Evolutionary conservation across 1,284 basidiomycete genomes (phyloP).

Genomic region (Apiotrichum domesticum): DNA sequence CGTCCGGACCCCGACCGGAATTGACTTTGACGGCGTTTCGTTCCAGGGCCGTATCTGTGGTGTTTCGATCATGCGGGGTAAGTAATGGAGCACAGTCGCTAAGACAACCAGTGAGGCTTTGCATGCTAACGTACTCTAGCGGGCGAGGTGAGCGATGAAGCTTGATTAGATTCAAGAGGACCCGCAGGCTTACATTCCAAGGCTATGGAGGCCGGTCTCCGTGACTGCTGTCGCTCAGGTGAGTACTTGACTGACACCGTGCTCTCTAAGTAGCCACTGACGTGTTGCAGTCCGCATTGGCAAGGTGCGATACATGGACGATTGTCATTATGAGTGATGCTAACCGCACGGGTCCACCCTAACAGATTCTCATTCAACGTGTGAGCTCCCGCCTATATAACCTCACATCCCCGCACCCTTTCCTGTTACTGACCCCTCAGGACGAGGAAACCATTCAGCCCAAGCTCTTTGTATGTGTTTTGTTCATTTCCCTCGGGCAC

Average conservation of each 20-base stretch:
- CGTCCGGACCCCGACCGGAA: slow-evolving; percentile 58
- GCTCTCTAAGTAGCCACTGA: slow-evolving; percentile 7
- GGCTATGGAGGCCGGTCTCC: slow-evolving; percentile 90
- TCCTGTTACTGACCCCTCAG: slow-evolving; percentile 45
- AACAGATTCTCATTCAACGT: slow-evolving; percentile 82
- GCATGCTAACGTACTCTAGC: slow-evolving; percentile 17
- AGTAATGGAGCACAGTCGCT: slow-evolving; percentile 3
- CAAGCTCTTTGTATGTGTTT: slow-evolving; percentile 61
- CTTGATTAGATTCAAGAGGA: neutral
- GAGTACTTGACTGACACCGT: slow-evolving; percentile 21
- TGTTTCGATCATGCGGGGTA: slow-evolving; percentile 74
- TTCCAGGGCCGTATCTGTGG: slow-evolving; percentile 94
- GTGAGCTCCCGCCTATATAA: slow-evolving; percentile 48
- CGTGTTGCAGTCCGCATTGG: slow-evolving; percentile 40
- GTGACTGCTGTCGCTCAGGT: slow-evolving; percentile 72
- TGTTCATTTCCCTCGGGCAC: neutral
- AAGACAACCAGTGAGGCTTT: neutral
- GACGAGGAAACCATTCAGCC: slow-evolving; percentile 87
- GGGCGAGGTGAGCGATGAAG: slow-evolving; percentile 27
- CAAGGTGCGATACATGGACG: slow-evolving; percentile 31
- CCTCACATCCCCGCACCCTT: neutral
- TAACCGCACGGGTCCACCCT: slow-evolving; percentile 19
- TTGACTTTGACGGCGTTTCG: slow-evolving; percentile 75
- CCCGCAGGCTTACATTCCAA: slow-evolving; percentile 35
- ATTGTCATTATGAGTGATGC: slow-evolving; percentile 4